These are phyloP conservation scores for Amphibolis antarctica DNA, from an alignment of 106 monocot genomes.

Conservation along the genomic window DNA sequence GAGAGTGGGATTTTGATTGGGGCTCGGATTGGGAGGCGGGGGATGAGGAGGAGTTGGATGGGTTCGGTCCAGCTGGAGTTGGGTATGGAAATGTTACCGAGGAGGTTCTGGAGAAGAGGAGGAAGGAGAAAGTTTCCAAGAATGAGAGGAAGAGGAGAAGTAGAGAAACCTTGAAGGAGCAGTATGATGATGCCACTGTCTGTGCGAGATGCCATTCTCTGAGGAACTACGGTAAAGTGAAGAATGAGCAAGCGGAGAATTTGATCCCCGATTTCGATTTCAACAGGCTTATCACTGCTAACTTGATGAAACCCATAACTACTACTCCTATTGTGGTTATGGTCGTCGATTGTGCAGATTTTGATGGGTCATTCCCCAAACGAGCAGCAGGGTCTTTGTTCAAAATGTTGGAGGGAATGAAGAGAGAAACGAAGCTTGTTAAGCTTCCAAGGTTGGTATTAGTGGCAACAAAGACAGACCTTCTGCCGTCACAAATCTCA, in stretches of 20 bases:
- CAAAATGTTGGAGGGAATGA: conserved; percentile 52
- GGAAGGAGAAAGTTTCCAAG: conserved; percentile 74
- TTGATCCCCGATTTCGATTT: conserved; percentile 97
- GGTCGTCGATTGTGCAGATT: conserved; percentile 86
- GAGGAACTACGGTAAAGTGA: conserved; percentile 85
- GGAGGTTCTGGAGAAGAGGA: conserved; percentile 39
- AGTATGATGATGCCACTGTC: conserved; percentile 31
- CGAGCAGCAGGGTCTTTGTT: conserved; percentile 87
- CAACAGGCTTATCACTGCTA: conserved; percentile 51
- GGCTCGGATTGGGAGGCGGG: conserved; percentile 41
- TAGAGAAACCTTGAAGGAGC: conserved; percentile 42
- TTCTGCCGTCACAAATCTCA: conserved; percentile 80
- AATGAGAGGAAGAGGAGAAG: conserved; percentile 63
- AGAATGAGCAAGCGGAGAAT: conserved; percentile 71
- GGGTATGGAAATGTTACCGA: conserved; percentile 81
- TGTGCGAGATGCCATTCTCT: conserved; percentile 91
- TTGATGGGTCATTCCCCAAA: conserved; percentile 92
- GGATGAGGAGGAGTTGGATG: conserved; percentile 51
- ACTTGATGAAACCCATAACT: conserved; percentile 50
- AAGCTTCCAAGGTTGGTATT: conserved; percentile 71
- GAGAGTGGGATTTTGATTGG: conserved; percentile 19
- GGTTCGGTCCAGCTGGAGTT: conserved; percentile 61
- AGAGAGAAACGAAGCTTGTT: conserved; percentile 21
- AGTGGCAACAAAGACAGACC: conserved; percentile 82
- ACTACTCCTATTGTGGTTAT: conserved; percentile 67